Percentiles rank a stretch among this genome's conserved stretches.
Conservation (phyloP, 306 rosid species). For the Pyrus pyrifolia region DNA sequence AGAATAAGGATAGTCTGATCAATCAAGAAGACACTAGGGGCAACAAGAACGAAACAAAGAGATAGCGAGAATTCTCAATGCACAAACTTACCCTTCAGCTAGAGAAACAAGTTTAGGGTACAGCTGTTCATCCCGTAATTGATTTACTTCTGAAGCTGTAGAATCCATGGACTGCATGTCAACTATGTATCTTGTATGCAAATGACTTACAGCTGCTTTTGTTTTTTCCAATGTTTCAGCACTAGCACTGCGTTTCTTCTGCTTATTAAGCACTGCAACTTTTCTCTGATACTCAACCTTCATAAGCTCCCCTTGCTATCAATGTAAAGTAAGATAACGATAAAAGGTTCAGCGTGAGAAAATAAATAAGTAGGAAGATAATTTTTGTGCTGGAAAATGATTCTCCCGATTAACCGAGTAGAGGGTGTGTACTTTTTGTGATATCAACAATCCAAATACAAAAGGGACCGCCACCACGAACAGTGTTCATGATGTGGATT, state of each 20-base stretch:
- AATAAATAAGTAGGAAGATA: background rate
- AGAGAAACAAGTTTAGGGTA: constrained; percentile 76
- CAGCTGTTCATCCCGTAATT: constrained; percentile 68
- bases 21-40: background rate
- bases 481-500: background rate
- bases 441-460: background rate
- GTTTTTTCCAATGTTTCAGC: constrained; percentile 75
- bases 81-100: constrained; percentile 49
- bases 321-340: background rate
- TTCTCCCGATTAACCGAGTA: too few relatives aligned
- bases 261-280: constrained; percentile 63
- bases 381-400: background rate
- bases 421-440: too few relatives aligned
- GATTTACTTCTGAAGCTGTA: constrained; percentile 72
- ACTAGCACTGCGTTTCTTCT: constrained; percentile 61
- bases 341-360: background rate
- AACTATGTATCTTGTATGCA: constrained; percentile 78
- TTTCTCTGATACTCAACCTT: constrained; percentile 78
- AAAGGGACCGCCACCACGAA: background rate
- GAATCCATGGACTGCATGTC: constrained; percentile 96
- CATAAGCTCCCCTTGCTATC: constrained; percentile 90
- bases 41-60: background rate
- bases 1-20: background rate
- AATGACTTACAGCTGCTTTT: constrained; percentile 83
- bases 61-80: background rate